Evolutionary conservation across 179 eudicot genomes (phyloP), one percentile per base, ranked within the genome.

Genomic region (Corrigiola litoralis): DNA sequence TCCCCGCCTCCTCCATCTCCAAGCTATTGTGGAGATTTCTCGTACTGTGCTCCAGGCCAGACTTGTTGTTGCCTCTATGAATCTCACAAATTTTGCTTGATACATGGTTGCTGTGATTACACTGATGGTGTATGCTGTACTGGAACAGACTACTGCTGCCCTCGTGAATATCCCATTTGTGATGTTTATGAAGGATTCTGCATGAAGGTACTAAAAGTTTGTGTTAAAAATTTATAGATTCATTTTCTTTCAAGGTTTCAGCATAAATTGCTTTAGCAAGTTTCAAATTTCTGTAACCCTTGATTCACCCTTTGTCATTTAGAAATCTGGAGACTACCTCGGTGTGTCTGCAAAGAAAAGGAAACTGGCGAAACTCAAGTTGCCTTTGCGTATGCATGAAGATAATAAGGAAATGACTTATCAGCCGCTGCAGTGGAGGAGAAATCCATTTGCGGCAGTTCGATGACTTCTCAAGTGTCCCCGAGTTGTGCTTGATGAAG

Each of bases 21-120:
- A 38, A 55, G 46, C 55, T 36, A 21, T 34, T 69, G 72, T 31
- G 72, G 59, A 2, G 51, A 18, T 0, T 12, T 87, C 75, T 75
- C 90, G 0, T 87, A 81, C 66, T 87, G 95, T 68, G 47, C 76
- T 5, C 45, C 74, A 33, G 75, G 70, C 8, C 70, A 85, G 59
- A 87, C 95, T 0, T 87, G 88, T 54, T 87, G 95, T 62, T 87
- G 95, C 37, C 68, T 81, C 1, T 72, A 51, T 20, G 81, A 87
- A 44, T 37, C 81, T 7, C 79, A 65, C n/a, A 75, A 72, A 36
- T 63, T 40, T 20, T 87, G 90, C 61, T 41, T 87, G 14, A 63
- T 79, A 47, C 67, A 85, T 49, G 95, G 95, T 2, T 87, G 95
- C 34, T 85, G 90, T 53, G 79, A 54, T 13, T 85, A 81, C 56